phyloP scores from a whole-genome alignment of 2,329 filamentous ascomycete genomes.

The Ambrosiella cleistominuta region DNA sequence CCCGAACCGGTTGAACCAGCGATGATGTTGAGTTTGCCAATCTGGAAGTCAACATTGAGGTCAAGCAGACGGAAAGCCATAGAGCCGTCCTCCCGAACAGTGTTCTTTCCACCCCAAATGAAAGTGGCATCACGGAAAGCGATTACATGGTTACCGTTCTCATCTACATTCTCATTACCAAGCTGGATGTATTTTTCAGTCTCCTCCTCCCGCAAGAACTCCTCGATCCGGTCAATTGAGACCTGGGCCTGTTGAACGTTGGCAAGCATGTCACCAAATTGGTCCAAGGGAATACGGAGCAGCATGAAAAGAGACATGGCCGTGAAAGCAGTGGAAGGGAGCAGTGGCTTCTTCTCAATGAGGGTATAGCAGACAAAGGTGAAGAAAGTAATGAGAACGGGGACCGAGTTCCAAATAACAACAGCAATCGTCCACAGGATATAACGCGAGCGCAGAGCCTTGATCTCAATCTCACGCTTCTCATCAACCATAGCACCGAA shows the following conservation, averaged over 20 bases:
- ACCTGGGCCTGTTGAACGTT: constrained; percentile 97
- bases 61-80: constrained; percentile 71
- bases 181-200: constrained; percentile 90
- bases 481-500: constrained; percentile 78
- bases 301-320: constrained; percentile 91
- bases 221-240: constrained; percentile 88
- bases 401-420: constrained; percentile 91
- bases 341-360: constrained; percentile 72
- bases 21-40: constrained; percentile 81
- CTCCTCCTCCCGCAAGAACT: constrained; percentile 83
- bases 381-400: constrained; percentile 87
- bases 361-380: constrained; percentile 89
- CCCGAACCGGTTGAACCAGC: constrained; percentile 85
- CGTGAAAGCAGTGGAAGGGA: constrained; percentile 88
- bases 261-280: constrained; percentile 95
- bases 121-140: constrained; percentile 74
- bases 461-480: constrained; percentile 64
- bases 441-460: constrained; percentile 63
- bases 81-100: constrained; percentile 44
- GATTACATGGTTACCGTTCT: constrained; percentile 55
- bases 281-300: constrained; percentile 80
- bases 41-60: constrained; percentile 62
- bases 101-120: constrained; percentile 63
- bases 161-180: constrained; percentile 48
- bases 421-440: constrained; percentile 83